These are phyloP conservation scores for Calycina herbarum DNA, from an alignment of 2,329 filamentous ascomycete genomes.

Conservation along the genomic window DNA sequence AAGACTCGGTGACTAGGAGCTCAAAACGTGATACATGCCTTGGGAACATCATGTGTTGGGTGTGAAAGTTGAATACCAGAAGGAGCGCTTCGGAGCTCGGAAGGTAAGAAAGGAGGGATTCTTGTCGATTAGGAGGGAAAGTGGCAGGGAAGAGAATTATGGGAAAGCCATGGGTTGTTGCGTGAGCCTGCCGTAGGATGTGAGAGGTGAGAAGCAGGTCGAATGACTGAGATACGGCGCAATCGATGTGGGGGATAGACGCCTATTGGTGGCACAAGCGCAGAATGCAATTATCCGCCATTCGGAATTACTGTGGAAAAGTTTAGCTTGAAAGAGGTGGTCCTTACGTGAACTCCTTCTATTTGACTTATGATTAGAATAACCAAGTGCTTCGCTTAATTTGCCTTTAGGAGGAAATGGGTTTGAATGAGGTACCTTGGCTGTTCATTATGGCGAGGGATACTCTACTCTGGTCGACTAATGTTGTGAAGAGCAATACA, in stretches of 20 bases:
- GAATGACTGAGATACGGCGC: neutral
- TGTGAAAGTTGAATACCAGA: neutral
- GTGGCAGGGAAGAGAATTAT: neutral
- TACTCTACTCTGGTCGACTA: too few relatives aligned
- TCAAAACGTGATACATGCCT: neutral
- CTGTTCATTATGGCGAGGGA: too few relatives aligned
- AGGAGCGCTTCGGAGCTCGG: neutral
- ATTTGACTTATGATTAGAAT: too few relatives aligned
- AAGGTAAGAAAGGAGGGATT: neutral
- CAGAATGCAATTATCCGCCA: neutral
- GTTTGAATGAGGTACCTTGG: too few relatives aligned
- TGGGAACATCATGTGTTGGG: neutral
- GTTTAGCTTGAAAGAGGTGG: neutral
- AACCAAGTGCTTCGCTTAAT: too few relatives aligned
- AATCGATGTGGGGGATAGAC: neutral
- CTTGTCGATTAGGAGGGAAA: neutral
- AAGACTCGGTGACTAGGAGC: neutral
- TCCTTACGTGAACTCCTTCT: too few relatives aligned
- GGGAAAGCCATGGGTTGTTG: neutral
- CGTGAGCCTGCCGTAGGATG: neutral
- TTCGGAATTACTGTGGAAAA: neutral
- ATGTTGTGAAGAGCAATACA: too few relatives aligned
- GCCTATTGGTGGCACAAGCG: neutral
- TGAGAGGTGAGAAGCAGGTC: neutral
- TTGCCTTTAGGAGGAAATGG: too few relatives aligned